These are phyloP conservation scores for Stachybotrys chartarum DNA, from an alignment of 2,329 filamentous ascomycete species.

Conservation along the genomic window DNA sequence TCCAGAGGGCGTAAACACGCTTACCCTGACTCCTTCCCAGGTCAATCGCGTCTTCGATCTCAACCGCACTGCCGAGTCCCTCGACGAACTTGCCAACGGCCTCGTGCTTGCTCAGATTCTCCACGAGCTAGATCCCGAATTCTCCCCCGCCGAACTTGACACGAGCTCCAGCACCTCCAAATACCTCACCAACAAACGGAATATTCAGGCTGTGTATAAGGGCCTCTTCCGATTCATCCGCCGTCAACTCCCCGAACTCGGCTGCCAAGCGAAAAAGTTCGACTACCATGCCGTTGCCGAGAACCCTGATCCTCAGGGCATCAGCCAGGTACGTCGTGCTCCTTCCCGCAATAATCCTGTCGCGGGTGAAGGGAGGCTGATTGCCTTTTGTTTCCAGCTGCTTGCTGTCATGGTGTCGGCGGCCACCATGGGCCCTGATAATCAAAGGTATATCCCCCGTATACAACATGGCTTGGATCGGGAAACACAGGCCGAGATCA, in stretches of 20 bases:
- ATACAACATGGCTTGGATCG: slow-evolving; percentile 35
- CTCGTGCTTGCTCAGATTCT: slow-evolving; percentile 48
- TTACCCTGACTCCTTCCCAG: slow-evolving; percentile 10
- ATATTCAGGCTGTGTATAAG: slow-evolving; percentile 47
- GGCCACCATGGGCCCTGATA: slow-evolving; percentile 53
- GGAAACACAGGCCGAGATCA: slow-evolving; percentile 35
- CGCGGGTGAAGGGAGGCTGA: slow-evolving; percentile 12
- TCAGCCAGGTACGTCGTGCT: slow-evolving; percentile 38
- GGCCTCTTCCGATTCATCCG: slow-evolving; percentile 49
- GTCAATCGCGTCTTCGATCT: slow-evolving; percentile 34
- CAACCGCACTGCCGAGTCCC: slow-evolving; percentile 37
- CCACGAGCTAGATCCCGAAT: slow-evolving; percentile 50
- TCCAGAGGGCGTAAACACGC: not conserved
- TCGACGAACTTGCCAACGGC: slow-evolving; percentile 46
- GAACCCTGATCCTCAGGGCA: slow-evolving; percentile 46
- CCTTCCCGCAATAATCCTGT: not conserved
- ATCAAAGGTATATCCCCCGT: slow-evolving; percentile 42
- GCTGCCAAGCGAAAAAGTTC: slow-evolving; percentile 42
- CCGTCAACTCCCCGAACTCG: slow-evolving; percentile 42
- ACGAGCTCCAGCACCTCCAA: slow-evolving; percentile 33
- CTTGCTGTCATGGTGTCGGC: slow-evolving; percentile 54
- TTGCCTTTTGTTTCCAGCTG: slow-evolving; percentile 36
- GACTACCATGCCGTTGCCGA: slow-evolving; percentile 53
- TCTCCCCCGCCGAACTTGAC: slow-evolving; percentile 47
- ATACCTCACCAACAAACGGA: slow-evolving; percentile 42